These are phyloP conservation scores for Calonectria pteridis DNA, from an alignment of 2,329 filamentous ascomycete genomes.

Conservation along the genomic window DNA sequence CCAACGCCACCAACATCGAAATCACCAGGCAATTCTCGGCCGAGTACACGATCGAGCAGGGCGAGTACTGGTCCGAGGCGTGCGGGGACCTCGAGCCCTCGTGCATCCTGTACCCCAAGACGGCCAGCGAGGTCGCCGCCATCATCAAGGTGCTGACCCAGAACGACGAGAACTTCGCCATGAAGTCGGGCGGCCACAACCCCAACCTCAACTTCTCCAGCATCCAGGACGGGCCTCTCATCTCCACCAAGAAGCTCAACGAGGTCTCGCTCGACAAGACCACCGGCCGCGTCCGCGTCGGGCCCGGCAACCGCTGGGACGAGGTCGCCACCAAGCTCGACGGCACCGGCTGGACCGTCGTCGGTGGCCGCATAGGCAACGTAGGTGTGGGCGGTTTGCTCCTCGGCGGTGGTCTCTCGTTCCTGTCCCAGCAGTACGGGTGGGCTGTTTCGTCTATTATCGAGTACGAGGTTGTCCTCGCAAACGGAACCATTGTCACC, in stretches of 20 bases:
- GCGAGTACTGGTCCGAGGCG: slow-evolving; percentile 60
- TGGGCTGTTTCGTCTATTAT: slow-evolving; percentile 63
- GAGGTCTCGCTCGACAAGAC: slow-evolving; percentile 53
- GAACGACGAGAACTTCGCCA: slow-evolving; percentile 63
- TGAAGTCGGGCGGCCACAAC: slow-evolving; percentile 70
- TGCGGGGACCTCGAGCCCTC: slow-evolving; percentile 58
- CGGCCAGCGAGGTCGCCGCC: slow-evolving; percentile 63
- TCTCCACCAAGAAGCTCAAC: slow-evolving; percentile 61
- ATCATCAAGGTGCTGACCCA: slow-evolving; percentile 63
- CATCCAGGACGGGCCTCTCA: slow-evolving; percentile 60
- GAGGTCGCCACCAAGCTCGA: slow-evolving; percentile 56
- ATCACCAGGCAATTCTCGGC: slow-evolving; percentile 35
- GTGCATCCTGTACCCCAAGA: slow-evolving; percentile 62
- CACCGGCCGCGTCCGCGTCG: slow-evolving; percentile 56
- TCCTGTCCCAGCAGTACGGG: slow-evolving; percentile 63
- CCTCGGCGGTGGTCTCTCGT: slow-evolving; percentile 67
- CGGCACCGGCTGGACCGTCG: slow-evolving; percentile 55
- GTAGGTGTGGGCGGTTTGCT: slow-evolving; percentile 62
- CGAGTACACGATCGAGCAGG: slow-evolving; percentile 53
- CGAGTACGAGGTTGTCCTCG: slow-evolving; percentile 65
- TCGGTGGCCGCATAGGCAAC: slow-evolving; percentile 60
- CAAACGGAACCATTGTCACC: slow-evolving; percentile 60
- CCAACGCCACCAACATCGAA: slow-evolving; percentile 13
- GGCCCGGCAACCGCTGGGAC: slow-evolving; percentile 59
- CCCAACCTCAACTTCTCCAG: slow-evolving; percentile 67